phyloP scores from a whole-genome alignment of 306 rosid genomes.

The Lotus japonicus region DNA sequence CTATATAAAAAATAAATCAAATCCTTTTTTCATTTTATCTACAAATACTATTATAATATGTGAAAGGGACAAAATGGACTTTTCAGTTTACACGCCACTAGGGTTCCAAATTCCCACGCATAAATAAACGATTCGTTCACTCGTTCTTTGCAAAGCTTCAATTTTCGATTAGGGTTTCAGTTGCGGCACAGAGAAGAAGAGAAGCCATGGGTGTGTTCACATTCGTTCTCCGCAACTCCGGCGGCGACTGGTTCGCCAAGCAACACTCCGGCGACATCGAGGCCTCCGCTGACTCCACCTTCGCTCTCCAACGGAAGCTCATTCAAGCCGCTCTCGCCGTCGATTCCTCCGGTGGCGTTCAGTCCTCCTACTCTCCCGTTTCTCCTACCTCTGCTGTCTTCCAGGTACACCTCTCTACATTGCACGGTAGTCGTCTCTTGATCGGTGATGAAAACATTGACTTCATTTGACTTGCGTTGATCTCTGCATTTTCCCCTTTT shows the following conservation, averaged over 20 bases:
- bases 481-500: too few species aligned
- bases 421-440: too few species aligned
- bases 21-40: too few species aligned
- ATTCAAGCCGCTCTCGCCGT: conserved; percentile 55
- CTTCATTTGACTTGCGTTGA: too few species aligned
- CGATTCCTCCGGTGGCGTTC: conserved; percentile 73
- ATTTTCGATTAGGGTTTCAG: conserved; percentile 13
- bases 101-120: conserved; percentile 26
- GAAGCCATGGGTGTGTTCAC: conserved; percentile 79
- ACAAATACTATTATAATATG: too few species aligned
- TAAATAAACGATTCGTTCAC: conserved; percentile 13
- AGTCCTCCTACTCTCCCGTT: conserved; percentile 64
- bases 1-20: too few species aligned
- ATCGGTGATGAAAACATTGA: too few species aligned
- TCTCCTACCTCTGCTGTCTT: conserved; percentile 69
- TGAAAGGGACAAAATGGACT: conserved; percentile 25
- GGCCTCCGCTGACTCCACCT: conserved; percentile 54
- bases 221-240: conserved; percentile 54
- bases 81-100: not conserved
- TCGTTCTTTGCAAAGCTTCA: not conserved
- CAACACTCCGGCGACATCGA: conserved; percentile 67
- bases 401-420: conserved; percentile 37
- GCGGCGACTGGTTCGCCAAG: conserved; percentile 69
- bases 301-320: conserved; percentile 71
- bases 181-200: not conserved